Conservation (phyloP, 2,329 filamentous ascomycete species). For the Kalmusia sp. region DNA sequence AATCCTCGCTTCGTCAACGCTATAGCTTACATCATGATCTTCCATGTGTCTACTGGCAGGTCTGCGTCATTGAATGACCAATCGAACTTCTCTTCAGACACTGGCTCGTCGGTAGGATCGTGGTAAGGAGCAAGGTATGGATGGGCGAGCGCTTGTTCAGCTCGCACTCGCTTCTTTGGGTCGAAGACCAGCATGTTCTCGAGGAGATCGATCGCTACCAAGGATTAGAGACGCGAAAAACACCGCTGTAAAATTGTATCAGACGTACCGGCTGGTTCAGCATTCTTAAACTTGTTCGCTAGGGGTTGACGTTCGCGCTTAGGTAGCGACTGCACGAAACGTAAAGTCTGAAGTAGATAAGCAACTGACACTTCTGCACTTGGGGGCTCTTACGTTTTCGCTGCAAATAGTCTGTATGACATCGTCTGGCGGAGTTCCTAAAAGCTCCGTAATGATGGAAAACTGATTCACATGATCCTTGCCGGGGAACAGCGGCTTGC, state of each 20-base stretch:
- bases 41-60: constrained; percentile 98
- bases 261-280: constrained; percentile 77
- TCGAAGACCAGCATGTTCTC: constrained; percentile 99
- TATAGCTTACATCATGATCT: constrained; percentile 96
- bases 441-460: constrained; percentile 97
- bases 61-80: constrained; percentile 99
- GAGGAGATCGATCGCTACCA: constrained; percentile 83
- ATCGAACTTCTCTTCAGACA: constrained; percentile 96
- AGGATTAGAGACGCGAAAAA: constrained; percentile 10
- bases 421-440: constrained; percentile 96
- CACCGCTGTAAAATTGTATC: not conserved
- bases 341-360: constrained; percentile 71
- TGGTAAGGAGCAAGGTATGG: constrained; percentile 97
- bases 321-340: constrained; percentile 96
- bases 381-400: constrained; percentile 75
- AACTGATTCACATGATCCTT: constrained; percentile 99
- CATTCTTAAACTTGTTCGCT: constrained; percentile 90
- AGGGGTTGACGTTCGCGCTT: constrained; percentile 92
- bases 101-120: constrained; percentile 94
- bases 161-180: constrained; percentile 92
- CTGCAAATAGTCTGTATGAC: constrained; percentile 99
- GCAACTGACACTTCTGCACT: constrained; percentile 1
- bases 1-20: not conserved
- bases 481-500: constrained; percentile 96
- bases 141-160: constrained; percentile 83